These are phyloP conservation scores for Candida peoriensis DNA, from an alignment of 805 yeast species.

Conservation along the genomic window DNA sequence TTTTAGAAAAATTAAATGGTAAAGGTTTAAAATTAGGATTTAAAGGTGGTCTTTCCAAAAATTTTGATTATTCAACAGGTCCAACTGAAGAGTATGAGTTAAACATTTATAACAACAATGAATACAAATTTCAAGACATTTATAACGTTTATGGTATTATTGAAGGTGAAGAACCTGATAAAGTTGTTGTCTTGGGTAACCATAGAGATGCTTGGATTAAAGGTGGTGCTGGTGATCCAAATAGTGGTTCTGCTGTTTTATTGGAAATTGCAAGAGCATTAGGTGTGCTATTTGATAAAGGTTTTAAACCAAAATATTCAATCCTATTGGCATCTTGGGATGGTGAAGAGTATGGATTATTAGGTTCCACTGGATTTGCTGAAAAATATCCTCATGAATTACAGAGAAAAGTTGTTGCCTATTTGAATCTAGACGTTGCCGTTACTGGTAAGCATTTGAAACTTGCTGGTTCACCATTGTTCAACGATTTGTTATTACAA, in stretches of 20 bases:
- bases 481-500: slow-evolving; percentile 41
- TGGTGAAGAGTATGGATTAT: slow-evolving; percentile 71
- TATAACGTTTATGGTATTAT: slow-evolving; percentile 59
- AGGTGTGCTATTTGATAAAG: slow-evolving; percentile 42
- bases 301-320: slow-evolving; percentile 65
- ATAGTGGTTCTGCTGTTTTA: slow-evolving; percentile 63
- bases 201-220: slow-evolving; percentile 81
- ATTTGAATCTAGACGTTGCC: slow-evolving; percentile 66
- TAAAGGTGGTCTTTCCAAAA: slow-evolving; percentile 37
- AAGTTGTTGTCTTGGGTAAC: slow-evolving; percentile 63
- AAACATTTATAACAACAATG: slow-evolving; percentile 56
- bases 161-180: slow-evolving; percentile 47
- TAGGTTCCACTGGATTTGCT: slow-evolving; percentile 77
- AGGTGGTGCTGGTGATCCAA: slow-evolving; percentile 79
- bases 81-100: slow-evolving; percentile 39
- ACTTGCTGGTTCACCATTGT: slow-evolving; percentile 52
- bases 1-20: slow-evolving; percentile 54
- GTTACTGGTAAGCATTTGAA: slow-evolving; percentile 38
- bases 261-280: slow-evolving; percentile 61
- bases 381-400: slow-evolving; percentile 50
- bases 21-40: slow-evolving; percentile 48
- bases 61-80: slow-evolving; percentile 47
- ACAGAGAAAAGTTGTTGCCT: slow-evolving; percentile 53
- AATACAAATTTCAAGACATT: slow-evolving; percentile 55
- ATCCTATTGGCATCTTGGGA: slow-evolving; percentile 76